Evolutionary conservation across 352 stramenopile genomes (phyloP).

Genomic region (Globisporangium parvum): DNA sequence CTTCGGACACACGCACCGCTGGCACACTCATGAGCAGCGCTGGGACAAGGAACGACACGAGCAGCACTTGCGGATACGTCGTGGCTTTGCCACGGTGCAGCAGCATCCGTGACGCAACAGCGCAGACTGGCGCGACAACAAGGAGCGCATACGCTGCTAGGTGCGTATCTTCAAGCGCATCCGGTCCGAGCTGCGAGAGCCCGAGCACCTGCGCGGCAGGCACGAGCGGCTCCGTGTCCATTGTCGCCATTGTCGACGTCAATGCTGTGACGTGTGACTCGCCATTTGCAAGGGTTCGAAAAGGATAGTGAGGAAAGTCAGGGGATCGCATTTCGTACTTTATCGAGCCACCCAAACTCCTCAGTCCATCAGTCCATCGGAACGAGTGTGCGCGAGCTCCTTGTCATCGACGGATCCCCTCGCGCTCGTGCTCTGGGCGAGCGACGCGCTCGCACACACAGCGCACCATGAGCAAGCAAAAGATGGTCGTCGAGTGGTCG

Average conservation of each 20-base stretch:
- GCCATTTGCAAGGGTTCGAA: background rate
- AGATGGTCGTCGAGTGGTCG: slow-evolving; percentile 79
- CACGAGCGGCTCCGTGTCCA: background rate
- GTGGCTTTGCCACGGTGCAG: slow-evolving; percentile 34
- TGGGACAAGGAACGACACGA: slow-evolving; percentile 37
- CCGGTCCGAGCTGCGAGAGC: slow-evolving; percentile 39
- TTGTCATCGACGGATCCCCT: background rate
- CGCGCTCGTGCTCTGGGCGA: background rate
- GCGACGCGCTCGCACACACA: background rate
- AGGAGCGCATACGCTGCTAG: slow-evolving; percentile 38
- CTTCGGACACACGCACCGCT: slow-evolving; percentile 17
- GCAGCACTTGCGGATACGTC: slow-evolving; percentile 31
- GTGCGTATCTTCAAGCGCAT: slow-evolving; percentile 39
- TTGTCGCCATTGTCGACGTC: background rate
- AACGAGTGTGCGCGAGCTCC: background rate
- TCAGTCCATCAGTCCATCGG: no score
- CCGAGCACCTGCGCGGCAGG: slow-evolving; percentile 8
- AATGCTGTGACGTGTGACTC: slow-evolving; percentile 15
- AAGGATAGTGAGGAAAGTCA: background rate
- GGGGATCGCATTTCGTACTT: no score
- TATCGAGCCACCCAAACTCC: background rate
- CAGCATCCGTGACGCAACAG: slow-evolving; percentile 29
- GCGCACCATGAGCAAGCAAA: slow-evolving; percentile 61
- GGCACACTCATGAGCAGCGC: slow-evolving; percentile 32
- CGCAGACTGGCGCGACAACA: slow-evolving; percentile 32